Evolutionary conservation across 1,284 basidiomycete genomes (phyloP), one percentile per base, ranked within the genome.

Genomic region (Irpex sp.): DNA sequence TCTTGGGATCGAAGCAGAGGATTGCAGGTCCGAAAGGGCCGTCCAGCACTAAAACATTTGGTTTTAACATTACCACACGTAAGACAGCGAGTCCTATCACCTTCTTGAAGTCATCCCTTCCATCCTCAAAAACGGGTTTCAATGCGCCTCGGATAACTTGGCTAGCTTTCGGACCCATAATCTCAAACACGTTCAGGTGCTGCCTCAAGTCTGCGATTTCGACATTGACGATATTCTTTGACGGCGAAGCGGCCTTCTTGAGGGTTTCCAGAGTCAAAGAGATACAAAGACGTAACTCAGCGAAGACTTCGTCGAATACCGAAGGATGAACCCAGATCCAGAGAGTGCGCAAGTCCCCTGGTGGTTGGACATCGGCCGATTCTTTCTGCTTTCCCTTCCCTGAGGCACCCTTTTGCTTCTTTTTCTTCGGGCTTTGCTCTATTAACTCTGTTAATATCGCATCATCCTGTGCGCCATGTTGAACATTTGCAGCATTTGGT

Each of bases 241-340:
- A 66, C 59, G 71, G 65, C 14, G 68, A 69, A 39, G 56, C 28
- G 47, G 69, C 65, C 51, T 70, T 70, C 63, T 80, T 78, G 18
- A 74, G 69, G 3, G 71, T 70, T 21, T 82, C 79, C 18, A 91
- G 71, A 3, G 74, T 76, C 28, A 75, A 69, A 0, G 85, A 84
- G 18, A 83, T 80, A 1, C 84, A 78, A 9, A 69, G 67, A 56
- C 78, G 78, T 21, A 94, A 67, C 1, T 82, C 78, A 21, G 73
- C 71, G 64, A 84, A 81, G 1, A 84, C 82, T 12, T 81, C 79
- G 5, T 82, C 77, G 64, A 85, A 87, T 8, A 87, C 82, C 0
- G 84, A 79, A 0, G 94, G 94, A 71, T 97, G 94, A 9, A 85
- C 79, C 36, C 87, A 84, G 10, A 94, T 66, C 93, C 94, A 96